Base-by-base conservation (phyloP, 2,329 filamentous ascomycete species). In the Rhynchosporium secalis region DNA sequence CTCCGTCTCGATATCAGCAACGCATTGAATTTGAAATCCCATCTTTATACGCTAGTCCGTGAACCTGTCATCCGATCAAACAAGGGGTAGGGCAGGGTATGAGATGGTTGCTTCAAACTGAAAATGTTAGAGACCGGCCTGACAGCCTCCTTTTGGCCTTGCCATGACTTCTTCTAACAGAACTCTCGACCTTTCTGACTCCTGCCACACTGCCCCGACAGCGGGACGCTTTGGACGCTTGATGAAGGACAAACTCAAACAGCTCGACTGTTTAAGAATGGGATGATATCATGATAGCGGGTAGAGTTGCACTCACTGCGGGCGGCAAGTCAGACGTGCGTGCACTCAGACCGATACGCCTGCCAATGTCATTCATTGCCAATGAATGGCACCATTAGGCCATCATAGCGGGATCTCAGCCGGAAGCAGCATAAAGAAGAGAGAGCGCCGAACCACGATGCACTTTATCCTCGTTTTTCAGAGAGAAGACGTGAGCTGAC, bases 101-200 rank as follows among this genome's bases (percentile, higher is more conserved):
- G 58, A 60, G 58, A 60, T 48, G 38, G 49, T 38, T 28, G n/a
- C 56, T 29, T 43, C 45, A 59, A 59, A 59, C 47, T 52, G 15
- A 4, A 9, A 29, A n/a, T 28, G 55, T 57, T 33, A 57, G 26
- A 57, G 55, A 57, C 46, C 49, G 49, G 41, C 55, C n/a, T 38
- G 56, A 29, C 45, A 58, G 46, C 56, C 46, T 49, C 49, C 10
- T 33, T 52, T 43, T 10, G n/a, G 26, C 29, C 38, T 20, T 26
- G 9, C 58, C 40, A 60, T 54, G 47, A 43, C 47, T 26, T 20
- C 47, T 29, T 20, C 15, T 46, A 12, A 46, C 31, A 47, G 26
- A 36, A 46, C 29, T 46, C 41, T 57, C n/a, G n/a, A 28, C n/a
- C 15, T 28, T 56, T 56, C 36, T 43, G 54, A 41, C 8, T 15